These are phyloP conservation scores for Solidago caesia DNA, from an alignment of 129 eudicot genomes.

Conservation along the genomic window DNA sequence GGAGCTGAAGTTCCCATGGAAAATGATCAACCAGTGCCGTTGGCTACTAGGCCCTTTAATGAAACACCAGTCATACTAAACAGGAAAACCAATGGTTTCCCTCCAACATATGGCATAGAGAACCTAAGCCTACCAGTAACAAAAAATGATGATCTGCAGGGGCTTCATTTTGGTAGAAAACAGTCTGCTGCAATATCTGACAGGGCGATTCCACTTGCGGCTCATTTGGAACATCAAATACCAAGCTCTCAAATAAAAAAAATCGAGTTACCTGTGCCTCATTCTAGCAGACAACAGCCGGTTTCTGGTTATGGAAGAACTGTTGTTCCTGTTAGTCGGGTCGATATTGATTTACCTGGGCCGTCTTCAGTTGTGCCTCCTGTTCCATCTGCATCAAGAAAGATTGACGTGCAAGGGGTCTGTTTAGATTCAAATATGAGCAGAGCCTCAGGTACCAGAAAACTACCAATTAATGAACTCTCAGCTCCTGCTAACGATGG, in stretches of 20 bases:
- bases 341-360: not conserved
- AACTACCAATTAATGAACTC: not conserved
- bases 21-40: not conserved
- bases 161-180: conserved; percentile 1
- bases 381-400: not conserved
- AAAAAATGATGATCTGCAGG: not conserved
- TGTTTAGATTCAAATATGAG: not conserved
- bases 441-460: not conserved
- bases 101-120: conserved; percentile 21
- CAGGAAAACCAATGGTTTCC: not conserved
- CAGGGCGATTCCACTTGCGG: not conserved
- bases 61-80: not conserved
- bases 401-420: not conserved
- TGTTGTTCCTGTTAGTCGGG: not conserved
- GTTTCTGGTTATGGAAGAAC: conserved; percentile 10
- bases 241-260: not conserved
- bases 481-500: not conserved
- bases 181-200: not conserved
- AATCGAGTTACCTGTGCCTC: not conserved
- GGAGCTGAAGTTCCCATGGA: conserved; percentile 17
- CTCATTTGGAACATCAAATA: not conserved
- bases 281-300: not conserved
- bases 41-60: not conserved
- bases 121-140: not conserved
- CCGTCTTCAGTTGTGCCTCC: not conserved